A percentile compares a stretch with the other conserved stretches of the same genome.
These are phyloP conservation scores for Pseudogymnoascus sp. DNA, from an alignment of 2,329 filamentous ascomycete genomes.

Conservation along the genomic window DNA sequence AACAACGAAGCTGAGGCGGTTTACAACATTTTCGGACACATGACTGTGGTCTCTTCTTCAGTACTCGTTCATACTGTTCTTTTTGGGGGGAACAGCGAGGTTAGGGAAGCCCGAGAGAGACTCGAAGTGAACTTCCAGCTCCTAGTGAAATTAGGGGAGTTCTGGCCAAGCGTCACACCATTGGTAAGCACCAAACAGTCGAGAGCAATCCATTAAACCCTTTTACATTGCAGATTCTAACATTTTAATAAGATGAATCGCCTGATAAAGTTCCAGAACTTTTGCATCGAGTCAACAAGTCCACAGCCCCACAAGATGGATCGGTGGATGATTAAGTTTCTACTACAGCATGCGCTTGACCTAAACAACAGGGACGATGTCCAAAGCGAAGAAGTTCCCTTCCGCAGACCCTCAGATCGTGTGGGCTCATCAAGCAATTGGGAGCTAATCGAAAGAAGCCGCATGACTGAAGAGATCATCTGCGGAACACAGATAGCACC, in stretches of 20 bases:
- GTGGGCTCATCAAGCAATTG: background rate
- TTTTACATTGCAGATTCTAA: background rate
- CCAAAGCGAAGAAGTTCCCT: background rate
- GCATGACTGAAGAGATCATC: background rate
- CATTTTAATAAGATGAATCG: conserved; percentile 24
- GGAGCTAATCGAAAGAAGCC: background rate
- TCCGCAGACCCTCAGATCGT: background rate
- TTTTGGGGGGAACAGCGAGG: background rate
- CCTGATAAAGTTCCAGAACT: conserved; percentile 28
- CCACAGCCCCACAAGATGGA: conserved; percentile 27
- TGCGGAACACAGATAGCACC: background rate
- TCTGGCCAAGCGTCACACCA: background rate
- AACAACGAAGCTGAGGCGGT: background rate
- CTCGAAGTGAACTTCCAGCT: background rate
- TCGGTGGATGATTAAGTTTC: conserved; percentile 27
- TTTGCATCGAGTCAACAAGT: conserved; percentile 24
- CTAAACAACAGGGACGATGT: conserved; percentile 16
- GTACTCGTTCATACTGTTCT: background rate
- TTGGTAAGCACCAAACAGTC: background rate
- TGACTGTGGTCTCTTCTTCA: background rate
- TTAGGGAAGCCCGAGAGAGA: background rate
- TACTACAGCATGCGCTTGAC: conserved; percentile 29
- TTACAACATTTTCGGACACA: background rate
- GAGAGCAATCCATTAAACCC: background rate
- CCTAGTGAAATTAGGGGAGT: background rate